phyloP scores from a whole-genome alignment of 2,329 filamentous ascomycete species.

The Pseudopyricularia javanii region DNA sequence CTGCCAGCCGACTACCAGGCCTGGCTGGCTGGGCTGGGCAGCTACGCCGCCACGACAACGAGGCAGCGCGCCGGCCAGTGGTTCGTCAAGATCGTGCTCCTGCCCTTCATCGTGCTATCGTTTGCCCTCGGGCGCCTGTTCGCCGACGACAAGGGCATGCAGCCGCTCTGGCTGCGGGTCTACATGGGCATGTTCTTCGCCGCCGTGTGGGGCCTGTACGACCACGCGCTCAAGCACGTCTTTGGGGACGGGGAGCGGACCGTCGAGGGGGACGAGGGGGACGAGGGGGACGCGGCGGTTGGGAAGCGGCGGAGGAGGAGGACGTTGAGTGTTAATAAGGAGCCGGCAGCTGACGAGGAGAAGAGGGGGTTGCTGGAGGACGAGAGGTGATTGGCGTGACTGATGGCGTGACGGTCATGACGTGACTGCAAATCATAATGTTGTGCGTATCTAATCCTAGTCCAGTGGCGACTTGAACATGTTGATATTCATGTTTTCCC shows the following conservation, averaged over 20 bases:
- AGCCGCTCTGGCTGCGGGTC: constrained; percentile 54
- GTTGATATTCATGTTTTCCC: too few species aligned
- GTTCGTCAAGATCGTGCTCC: constrained; percentile 38
- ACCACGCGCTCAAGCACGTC: constrained; percentile 34
- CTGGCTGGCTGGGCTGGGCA: constrained; percentile 56
- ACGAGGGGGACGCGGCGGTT: constrained; percentile 2
- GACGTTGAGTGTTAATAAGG: background rate
- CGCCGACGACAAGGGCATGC: constrained; percentile 48
- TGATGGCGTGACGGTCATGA: background rate
- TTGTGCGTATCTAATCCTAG: too few species aligned
- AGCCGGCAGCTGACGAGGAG: constrained; percentile 5
- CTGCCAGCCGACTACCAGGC: constrained; percentile 66
- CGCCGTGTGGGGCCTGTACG: constrained; percentile 31
- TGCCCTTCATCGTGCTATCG: constrained; percentile 24
- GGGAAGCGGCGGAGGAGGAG: constrained; percentile 2
- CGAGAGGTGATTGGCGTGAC: background rate
- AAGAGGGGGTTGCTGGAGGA: constrained; percentile 1
- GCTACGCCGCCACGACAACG: constrained; percentile 57
- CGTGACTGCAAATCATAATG: too few species aligned
- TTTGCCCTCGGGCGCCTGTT: constrained; percentile 35
- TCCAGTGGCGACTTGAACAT: too few species aligned
- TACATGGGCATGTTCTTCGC: constrained; percentile 39
- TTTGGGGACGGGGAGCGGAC: constrained; percentile 84
- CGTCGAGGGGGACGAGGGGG: constrained; percentile 11
- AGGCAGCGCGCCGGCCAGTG: constrained; percentile 57